A percentile compares a stretch with the other conserved stretches of the same genome.
Conservation (phyloP, 2,329 filamentous ascomycete species). For the Trichoderma asperellum region DNA sequence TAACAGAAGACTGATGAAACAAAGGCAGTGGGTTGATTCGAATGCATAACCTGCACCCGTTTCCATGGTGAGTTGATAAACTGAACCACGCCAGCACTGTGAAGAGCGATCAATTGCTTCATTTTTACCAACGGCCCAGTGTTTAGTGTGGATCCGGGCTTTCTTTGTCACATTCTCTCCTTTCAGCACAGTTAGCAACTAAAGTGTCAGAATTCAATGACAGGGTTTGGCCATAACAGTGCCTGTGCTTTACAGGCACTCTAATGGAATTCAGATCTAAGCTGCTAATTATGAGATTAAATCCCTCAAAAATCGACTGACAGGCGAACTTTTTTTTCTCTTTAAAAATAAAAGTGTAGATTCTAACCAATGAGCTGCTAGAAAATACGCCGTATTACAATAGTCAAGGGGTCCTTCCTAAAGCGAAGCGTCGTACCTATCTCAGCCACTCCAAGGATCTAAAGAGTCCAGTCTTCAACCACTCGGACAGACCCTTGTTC, state of each 20-base stretch:
- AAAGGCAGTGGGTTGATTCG: not conserved
- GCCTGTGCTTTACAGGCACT: not conserved
- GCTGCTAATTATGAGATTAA: not conserved
- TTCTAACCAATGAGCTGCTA: not conserved
- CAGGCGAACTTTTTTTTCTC: not conserved
- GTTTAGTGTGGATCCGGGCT: not conserved
- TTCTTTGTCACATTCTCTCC: not conserved
- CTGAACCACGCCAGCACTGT: not conserved
- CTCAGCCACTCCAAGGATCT: slow-evolving; percentile 7
- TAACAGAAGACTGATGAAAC: not conserved
- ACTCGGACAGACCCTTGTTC: not conserved
- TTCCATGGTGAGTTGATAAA: not conserved
- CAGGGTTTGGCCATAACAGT: not conserved
- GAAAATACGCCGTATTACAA: too few relatives aligned
- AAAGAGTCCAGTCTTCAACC: not conserved
- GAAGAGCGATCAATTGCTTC: not conserved
- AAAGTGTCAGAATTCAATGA: not conserved
- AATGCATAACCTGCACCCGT: not conserved
- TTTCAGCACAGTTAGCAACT: not conserved
- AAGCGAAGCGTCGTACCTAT: slow-evolving; percentile 10
- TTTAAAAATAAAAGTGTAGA: too few relatives aligned
- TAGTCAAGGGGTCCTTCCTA: not conserved
- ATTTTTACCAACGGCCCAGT: not conserved
- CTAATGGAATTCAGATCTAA: not conserved
- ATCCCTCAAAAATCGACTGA: not conserved